Percentiles rank a stretch among this genome's conserved stretches.
Conservation (phyloP, 2,329 filamentous ascomycete genomes). For the Penicillium aurantiogriseum region DNA sequence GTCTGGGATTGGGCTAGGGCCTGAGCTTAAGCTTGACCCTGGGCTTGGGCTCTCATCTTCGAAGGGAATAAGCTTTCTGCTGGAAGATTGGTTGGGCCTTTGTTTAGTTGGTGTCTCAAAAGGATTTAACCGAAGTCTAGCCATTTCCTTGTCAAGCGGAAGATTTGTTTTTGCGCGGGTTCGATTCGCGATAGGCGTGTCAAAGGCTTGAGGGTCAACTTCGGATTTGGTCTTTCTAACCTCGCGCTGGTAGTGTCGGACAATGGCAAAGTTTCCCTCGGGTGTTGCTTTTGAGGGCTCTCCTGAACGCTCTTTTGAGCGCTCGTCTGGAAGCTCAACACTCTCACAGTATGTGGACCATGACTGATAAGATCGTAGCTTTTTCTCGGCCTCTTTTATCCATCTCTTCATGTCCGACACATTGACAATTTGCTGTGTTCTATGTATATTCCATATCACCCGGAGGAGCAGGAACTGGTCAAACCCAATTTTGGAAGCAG, state of each 20-base stretch:
- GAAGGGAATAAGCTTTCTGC: too few species aligned
- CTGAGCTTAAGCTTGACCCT: too few species aligned
- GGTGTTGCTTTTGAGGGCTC: neutral
- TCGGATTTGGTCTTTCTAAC: neutral
- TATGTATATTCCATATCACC: neutral
- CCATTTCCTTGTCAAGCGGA: too few species aligned
- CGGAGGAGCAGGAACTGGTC: neutral
- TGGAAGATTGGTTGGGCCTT: neutral
- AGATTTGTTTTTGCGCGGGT: neutral
- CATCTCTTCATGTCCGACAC: neutral
- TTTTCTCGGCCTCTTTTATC: neutral
- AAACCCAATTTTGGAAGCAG: neutral
- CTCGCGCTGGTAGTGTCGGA: neutral
- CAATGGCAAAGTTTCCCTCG: neutral
- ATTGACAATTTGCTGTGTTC: too few species aligned
- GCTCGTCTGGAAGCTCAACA: neutral
- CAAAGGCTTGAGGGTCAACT: neutral
- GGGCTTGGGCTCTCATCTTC: too few species aligned
- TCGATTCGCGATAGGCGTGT: neutral
- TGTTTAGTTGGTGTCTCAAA: neutral
- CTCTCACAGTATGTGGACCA: neutral
- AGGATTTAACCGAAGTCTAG: neutral
- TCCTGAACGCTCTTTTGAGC: neutral
- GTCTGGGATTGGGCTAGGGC: too few species aligned
- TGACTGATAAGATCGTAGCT: neutral